phyloP scores from a whole-genome alignment of 495 filamentous ascomycete genomes.

The Penicillium manginii region DNA sequence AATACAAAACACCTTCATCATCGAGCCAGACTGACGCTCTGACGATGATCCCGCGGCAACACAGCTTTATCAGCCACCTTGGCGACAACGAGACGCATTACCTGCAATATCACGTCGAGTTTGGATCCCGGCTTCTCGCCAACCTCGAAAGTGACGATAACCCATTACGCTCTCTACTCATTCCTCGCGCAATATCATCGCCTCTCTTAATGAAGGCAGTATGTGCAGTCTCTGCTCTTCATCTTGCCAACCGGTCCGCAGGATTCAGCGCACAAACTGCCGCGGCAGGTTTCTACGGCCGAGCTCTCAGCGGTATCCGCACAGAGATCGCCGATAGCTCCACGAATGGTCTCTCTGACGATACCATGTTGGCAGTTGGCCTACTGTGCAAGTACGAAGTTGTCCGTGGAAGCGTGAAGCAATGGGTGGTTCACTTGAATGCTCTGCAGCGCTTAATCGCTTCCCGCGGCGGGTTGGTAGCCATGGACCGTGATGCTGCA shows the following conservation, averaged over 20 bases:
- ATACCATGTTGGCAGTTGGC: slow-evolving; percentile 46
- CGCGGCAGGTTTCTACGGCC: slow-evolving; percentile 42
- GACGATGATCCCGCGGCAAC: slow-evolving; percentile 15
- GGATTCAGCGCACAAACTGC: slow-evolving; percentile 35
- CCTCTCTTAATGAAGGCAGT: slow-evolving; percentile 48
- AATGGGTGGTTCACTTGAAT: slow-evolving; percentile 47
- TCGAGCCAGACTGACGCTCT: not conserved
- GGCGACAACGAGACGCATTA: slow-evolving; percentile 44
- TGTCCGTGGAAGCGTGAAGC: slow-evolving; percentile 47
- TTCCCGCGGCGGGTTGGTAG: slow-evolving; percentile 40
- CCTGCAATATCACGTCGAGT: slow-evolving; percentile 49
- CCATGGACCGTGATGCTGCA: slow-evolving; percentile 39
- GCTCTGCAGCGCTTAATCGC: slow-evolving; percentile 44
- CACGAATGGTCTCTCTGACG: slow-evolving; percentile 31
- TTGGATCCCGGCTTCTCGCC: slow-evolving; percentile 43
- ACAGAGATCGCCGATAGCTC: slow-evolving; percentile 28
- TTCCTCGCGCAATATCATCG: slow-evolving; percentile 47
- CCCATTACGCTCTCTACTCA: slow-evolving; percentile 44
- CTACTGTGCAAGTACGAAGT: slow-evolving; percentile 51
- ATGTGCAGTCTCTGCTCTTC: slow-evolving; percentile 48
- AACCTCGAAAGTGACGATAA: slow-evolving; percentile 49
- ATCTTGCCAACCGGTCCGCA: slow-evolving; percentile 43
- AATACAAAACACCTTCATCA: not conserved
- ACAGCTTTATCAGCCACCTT: slow-evolving; percentile 33
- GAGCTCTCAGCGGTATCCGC: slow-evolving; percentile 41